Percentiles rank a stretch among this genome's conserved stretches.
Conservation (phyloP, 2,329 filamentous ascomycete species). For the Trichoderma simmonsii region DNA sequence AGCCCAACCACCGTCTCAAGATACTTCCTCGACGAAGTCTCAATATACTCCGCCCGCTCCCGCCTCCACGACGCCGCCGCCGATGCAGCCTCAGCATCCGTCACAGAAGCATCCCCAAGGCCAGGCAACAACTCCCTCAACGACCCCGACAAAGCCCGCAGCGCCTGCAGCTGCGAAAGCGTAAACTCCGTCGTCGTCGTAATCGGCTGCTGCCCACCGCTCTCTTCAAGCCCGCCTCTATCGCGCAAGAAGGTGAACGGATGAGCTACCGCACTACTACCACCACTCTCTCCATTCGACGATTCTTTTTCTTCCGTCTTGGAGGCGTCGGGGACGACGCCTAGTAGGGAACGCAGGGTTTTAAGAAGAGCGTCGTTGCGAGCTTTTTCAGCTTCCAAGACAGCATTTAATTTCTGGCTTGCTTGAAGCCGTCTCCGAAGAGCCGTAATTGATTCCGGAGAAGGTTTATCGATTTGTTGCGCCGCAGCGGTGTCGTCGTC, state of each 20-base stretch:
- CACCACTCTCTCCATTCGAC: conserved; percentile 18
- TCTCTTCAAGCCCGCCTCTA: conserved; percentile 48
- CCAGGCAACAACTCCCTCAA: conserved; percentile 66
- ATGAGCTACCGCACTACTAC: neutral
- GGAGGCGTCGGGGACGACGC: conserved; percentile 26
- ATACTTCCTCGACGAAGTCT: conserved; percentile 72
- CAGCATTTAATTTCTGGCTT: conserved; percentile 69
- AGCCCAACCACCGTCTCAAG: conserved; percentile 68
- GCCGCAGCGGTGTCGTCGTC: neutral
- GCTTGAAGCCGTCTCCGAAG: conserved; percentile 73
- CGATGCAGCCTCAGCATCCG: conserved; percentile 31
- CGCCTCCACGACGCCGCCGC: conserved; percentile 56
- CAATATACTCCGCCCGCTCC: conserved; percentile 78
- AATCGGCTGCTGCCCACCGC: conserved; percentile 54
- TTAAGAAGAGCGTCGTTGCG: conserved; percentile 69
- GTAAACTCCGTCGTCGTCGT: conserved; percentile 74
- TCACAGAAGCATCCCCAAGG: conserved; percentile 41
- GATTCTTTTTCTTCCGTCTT: neutral
- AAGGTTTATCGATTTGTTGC: conserved; percentile 41
- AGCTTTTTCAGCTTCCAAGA: conserved; percentile 65
- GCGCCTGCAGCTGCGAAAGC: conserved; percentile 75
- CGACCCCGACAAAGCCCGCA: conserved; percentile 61
- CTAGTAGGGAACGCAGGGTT: conserved; percentile 53
- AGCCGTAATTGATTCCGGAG: conserved; percentile 65
- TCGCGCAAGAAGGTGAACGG: conserved; percentile 58